phyloP scores from a whole-genome alignment of 352 stramenopile genomes.

The Saprolegnia diclina region DNA sequence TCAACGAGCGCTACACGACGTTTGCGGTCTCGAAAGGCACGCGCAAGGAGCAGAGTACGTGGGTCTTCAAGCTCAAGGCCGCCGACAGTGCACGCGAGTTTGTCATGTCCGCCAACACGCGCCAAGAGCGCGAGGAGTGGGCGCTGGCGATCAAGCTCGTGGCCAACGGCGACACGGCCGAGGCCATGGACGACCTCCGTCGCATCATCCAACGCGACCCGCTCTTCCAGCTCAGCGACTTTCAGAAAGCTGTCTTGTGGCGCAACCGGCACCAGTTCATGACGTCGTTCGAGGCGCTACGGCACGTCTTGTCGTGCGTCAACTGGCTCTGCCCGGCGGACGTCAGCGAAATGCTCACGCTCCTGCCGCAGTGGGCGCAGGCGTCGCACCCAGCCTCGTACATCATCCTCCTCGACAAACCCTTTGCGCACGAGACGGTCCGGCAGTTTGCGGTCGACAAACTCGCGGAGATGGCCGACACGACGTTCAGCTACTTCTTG shows the following conservation, averaged over 20 bases:
- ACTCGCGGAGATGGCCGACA: constrained; percentile 78
- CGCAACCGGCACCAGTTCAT: constrained; percentile 75
- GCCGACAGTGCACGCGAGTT: constrained; percentile 73
- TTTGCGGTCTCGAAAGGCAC: constrained; percentile 76
- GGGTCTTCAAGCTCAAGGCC: constrained; percentile 76
- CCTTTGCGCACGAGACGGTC: constrained; percentile 73
- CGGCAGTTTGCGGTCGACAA: constrained; percentile 72
- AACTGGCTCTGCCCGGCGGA: constrained; percentile 76
- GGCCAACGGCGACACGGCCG: constrained; percentile 51
- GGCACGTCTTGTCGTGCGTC: constrained; percentile 74
- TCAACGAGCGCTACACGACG: constrained; percentile 83
- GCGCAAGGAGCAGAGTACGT: constrained; percentile 74
- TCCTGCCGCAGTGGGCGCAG: constrained; percentile 62
- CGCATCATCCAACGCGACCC: constrained; percentile 76
- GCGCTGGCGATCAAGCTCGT: constrained; percentile 81
- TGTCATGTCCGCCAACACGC: constrained; percentile 77
- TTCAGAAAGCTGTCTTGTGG: constrained; percentile 82
- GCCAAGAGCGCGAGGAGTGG: constrained; percentile 84
- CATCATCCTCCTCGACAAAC: constrained; percentile 74
- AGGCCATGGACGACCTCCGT: constrained; percentile 44
- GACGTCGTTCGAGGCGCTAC: constrained; percentile 59
- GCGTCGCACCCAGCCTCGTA: constrained; percentile 73
- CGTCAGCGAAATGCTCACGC: constrained; percentile 56
- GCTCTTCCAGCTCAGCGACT: constrained; percentile 71
- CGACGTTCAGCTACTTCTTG: constrained; percentile 85